A percentile compares a stretch with the other conserved stretches of the same genome.
phyloP scores from a whole-genome alignment of 495 filamentous ascomycete species.

The Aspergillus diversus region DNA sequence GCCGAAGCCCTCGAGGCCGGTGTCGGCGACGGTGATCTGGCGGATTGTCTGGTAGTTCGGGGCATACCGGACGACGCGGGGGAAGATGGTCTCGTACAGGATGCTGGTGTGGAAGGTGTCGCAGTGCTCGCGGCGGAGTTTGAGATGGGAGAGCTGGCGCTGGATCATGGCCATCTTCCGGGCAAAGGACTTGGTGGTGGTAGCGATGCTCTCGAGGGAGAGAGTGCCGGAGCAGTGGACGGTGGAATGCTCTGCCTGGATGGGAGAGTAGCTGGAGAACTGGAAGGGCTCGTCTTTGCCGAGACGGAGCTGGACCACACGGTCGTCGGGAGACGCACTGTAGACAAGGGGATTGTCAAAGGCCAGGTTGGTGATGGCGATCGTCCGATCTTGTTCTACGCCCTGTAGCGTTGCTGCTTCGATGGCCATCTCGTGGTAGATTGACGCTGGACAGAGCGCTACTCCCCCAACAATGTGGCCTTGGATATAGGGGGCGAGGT shows the following conservation, averaged over 20 bases:
- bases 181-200: background rate
- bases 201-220: background rate
- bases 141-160: background rate
- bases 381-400: background rate
- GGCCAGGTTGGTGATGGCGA: background rate
- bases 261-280: background rate
- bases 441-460: background rate
- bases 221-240: background rate
- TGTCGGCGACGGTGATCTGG: background rate
- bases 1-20: background rate
- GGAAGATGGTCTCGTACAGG: background rate
- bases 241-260: background rate
- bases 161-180: background rate
- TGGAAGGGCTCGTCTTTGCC: background rate
- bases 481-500: background rate
- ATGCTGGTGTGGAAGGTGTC: background rate
- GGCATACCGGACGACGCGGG: background rate
- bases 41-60: background rate
- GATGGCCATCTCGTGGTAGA: background rate
- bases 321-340: background rate
- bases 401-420: background rate
- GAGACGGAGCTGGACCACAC: background rate
- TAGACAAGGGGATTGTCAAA: background rate
- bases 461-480: background rate
- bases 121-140: background rate